These are phyloP conservation scores for Antrodiella citrinella DNA, from an alignment of 768 basidiomycete species.

Conservation along the genomic window DNA sequence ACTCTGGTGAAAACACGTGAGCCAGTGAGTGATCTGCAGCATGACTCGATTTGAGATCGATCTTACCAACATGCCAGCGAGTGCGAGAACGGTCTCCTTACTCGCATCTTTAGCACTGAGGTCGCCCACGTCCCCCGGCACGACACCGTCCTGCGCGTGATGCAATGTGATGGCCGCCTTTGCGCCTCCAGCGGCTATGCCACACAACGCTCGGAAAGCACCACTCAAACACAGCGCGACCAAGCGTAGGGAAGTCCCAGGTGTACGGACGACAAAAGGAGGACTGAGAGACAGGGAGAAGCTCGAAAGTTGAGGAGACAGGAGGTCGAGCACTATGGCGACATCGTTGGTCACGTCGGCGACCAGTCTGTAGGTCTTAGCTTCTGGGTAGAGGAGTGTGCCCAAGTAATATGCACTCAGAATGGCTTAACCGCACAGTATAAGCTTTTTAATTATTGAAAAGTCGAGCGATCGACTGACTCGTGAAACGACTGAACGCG, in stretches of 20 bases:
- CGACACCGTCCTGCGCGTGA: slow-evolving; percentile 43
- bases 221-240: slow-evolving; percentile 51
- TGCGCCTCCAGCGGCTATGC: slow-evolving; percentile 59
- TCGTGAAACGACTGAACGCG: slow-evolving; percentile 52
- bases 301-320: slow-evolving; percentile 46
- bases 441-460: background rate
- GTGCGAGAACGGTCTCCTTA: slow-evolving; percentile 61
- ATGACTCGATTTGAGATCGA: background rate
- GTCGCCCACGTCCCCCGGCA: slow-evolving; percentile 59
- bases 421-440: slow-evolving; percentile 33
- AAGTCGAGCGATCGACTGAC: slow-evolving; percentile 27
- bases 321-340: slow-evolving; percentile 48
- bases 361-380: slow-evolving; percentile 59
- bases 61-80: slow-evolving; percentile 62
- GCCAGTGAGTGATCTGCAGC: no score
- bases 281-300: slow-evolving; percentile 22
- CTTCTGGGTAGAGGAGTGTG: slow-evolving; percentile 59
- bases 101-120: slow-evolving; percentile 67
- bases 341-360: slow-evolving; percentile 62
- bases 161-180: slow-evolving; percentile 64
- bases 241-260: slow-evolving; percentile 34
- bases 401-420: slow-evolving; percentile 53
- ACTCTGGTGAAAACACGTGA: slow-evolving; percentile 28
- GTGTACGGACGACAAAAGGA: slow-evolving; percentile 23
- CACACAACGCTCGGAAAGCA: slow-evolving; percentile 48